Base-by-base conservation (phyloP, 2,329 filamentous ascomycete genomes). In the Ophioceras dolichostomum region DNA sequence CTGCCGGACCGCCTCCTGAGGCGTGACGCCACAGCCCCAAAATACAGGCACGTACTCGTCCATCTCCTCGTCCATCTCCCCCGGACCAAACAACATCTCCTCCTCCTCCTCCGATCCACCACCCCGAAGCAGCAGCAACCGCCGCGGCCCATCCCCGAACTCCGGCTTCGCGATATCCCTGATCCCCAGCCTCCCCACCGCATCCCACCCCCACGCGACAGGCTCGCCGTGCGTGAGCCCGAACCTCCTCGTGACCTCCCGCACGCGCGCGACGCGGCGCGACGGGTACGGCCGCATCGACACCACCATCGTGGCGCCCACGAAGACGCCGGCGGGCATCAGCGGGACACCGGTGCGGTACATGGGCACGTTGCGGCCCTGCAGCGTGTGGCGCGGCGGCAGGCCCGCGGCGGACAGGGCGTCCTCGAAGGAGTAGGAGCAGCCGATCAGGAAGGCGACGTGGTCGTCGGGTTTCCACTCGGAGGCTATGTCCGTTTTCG, bases 1-100 rank as follows among this genome's bases (percentile, higher is more conserved):
- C 39, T 59, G 61, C 62, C 76, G 68, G 1, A 80, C 70, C 12
- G 73, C 75, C 48, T 77, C 68, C 48, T 80, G 76, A 2, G 77
- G 75, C 27, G 76, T 80, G 10, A 80, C 75, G 24, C 76, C 76
- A 48, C 76, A 81, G 0, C 72, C 76, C 73, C 76, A 73, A 44
- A 76, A 76, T 4, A 75, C 65, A 0, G 70, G 71, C 21, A 76
- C 59, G 19, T 65, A 58, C 2, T 65, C 58, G 12, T 61, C 56
- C 16, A 55, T 54, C 52, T 64, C 58, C 14, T 60, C 55, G 17
- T 54, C 53, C 5, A 51, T 54, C 13, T 50, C 45, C 2, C 51
- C 34, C 14, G 34, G 34, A 17, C 34, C 39, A 19, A 54, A 50
- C 10, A 53, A 43, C 19, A 59, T 43, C 18, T 52, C 53, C 36